Conservation (phyloP, 306 rosid genomes). For the Oemleria cerasiformis region DNA sequence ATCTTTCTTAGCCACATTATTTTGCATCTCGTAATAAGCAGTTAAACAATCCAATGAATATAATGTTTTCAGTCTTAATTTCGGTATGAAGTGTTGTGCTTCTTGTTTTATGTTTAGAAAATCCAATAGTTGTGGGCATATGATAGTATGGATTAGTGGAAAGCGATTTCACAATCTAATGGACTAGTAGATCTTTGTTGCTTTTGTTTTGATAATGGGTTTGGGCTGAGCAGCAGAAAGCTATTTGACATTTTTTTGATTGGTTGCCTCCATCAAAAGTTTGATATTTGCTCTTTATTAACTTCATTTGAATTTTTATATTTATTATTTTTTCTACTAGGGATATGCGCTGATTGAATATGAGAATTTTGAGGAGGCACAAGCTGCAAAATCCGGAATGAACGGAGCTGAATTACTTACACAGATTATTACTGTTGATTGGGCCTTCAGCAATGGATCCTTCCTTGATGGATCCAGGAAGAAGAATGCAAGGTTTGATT, state of each 20-base stretch:
- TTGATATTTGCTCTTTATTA: not conserved
- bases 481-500: slow-evolving; percentile 70
- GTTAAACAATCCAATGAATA: not conserved
- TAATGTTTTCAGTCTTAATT: not conserved
- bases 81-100: not conserved
- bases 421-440: slow-evolving; percentile 71
- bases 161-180: not conserved
- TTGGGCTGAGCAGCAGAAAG: not conserved
- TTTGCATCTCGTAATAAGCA: not conserved
- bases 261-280: not conserved
- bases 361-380: slow-evolving; percentile 62
- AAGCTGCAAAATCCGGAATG: slow-evolving; percentile 76
- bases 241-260: not conserved
- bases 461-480: slow-evolving; percentile 65
- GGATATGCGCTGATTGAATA: slow-evolving; percentile 61
- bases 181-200: not conserved
- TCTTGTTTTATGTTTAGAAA: not conserved
- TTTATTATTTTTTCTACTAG: slow-evolving; percentile 10
- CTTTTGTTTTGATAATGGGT: not conserved
- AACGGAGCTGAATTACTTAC: slow-evolving; percentile 80
- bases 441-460: slow-evolving; percentile 98
- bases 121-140: not conserved
- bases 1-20: not conserved
- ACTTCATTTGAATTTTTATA: not conserved
- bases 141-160: not conserved